phyloP scores from a whole-genome alignment of 2,329 filamentous ascomycete species.

The Verticillium tricorpus region DNA sequence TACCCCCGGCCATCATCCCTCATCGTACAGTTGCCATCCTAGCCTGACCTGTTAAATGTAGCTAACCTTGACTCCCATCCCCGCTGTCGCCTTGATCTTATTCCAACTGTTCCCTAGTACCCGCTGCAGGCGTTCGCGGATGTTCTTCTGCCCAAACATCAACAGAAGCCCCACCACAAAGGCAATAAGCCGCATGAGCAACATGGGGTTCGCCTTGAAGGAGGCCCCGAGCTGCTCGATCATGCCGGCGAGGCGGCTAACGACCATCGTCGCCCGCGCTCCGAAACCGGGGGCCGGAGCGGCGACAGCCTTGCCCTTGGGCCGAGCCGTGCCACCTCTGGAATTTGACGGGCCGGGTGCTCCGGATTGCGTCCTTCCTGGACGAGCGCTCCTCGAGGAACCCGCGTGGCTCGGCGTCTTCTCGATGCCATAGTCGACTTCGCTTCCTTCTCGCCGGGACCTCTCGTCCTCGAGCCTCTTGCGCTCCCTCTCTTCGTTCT shows the following conservation, averaged over 20 bases:
- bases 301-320: slow-evolving; percentile 25
- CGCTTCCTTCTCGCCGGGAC: slow-evolving; percentile 44
- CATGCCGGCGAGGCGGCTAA: slow-evolving; percentile 46
- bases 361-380: slow-evolving; percentile 16
- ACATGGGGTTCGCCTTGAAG: slow-evolving; percentile 51
- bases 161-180: slow-evolving; percentile 77
- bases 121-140: slow-evolving; percentile 69
- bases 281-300: slow-evolving; percentile 32
- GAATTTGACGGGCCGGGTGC: slow-evolving; percentile 21
- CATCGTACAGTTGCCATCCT: background rate
- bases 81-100: slow-evolving; percentile 78
- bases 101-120: slow-evolving; percentile 69
- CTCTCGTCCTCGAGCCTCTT: slow-evolving; percentile 51
- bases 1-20: background rate
- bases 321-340: slow-evolving; percentile 21
- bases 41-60: slow-evolving; percentile 64
- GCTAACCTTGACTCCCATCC: slow-evolving; percentile 96
- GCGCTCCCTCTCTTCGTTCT: slow-evolving; percentile 54
- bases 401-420: slow-evolving; percentile 36
- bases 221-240: slow-evolving; percentile 46
- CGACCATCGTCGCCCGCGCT: slow-evolving; percentile 46
- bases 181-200: slow-evolving; percentile 61
- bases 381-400: slow-evolving; percentile 26
- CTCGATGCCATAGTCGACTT: slow-evolving; percentile 68
- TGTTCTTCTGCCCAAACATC: slow-evolving; percentile 68